These are phyloP conservation scores for Craspedostauros australis DNA, from an alignment of 108 stramenopile species.

Conservation along the genomic window DNA sequence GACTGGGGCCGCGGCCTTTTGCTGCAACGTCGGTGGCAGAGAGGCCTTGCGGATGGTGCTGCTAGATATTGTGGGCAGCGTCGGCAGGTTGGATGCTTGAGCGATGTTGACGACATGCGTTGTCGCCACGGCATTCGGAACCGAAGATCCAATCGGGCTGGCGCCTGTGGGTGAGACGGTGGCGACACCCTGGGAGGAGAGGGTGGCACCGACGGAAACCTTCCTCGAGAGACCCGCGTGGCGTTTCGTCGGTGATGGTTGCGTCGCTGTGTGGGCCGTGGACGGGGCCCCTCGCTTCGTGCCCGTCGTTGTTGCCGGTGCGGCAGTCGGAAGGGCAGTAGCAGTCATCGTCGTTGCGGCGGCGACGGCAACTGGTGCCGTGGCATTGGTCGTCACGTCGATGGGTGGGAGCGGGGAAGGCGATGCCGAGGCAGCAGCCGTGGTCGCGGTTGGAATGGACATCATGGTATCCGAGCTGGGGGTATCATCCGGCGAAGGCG, in stretches of 20 bases:
- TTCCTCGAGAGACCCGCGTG: background rate
- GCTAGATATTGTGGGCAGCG: too few relatives aligned
- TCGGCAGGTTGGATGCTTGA: too few relatives aligned
- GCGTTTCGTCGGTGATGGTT: too few relatives aligned
- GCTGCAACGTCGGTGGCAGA: too few relatives aligned
- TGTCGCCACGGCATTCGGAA: too few relatives aligned
- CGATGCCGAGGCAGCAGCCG: slow-evolving; percentile 9
- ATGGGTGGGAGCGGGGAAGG: slow-evolving; percentile 1
- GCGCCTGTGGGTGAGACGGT: too few relatives aligned
- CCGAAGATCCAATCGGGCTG: too few relatives aligned
- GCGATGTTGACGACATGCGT: too few relatives aligned
- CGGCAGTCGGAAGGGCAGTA: slow-evolving; percentile 3
- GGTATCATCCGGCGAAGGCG: slow-evolving; percentile 1
- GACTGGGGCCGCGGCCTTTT: too few relatives aligned
- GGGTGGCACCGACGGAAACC: background rate
- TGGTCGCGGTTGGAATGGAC: slow-evolving; percentile 4
- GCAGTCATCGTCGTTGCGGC: slow-evolving; percentile 1
- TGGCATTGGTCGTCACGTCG: background rate
- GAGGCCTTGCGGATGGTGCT: too few relatives aligned
- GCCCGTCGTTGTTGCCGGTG: background rate
- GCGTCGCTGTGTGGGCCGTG: too few relatives aligned
- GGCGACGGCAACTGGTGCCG: background rate
- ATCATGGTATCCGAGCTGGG: background rate
- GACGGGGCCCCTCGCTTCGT: too few relatives aligned
- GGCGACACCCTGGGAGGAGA: slow-evolving; percentile 1